Base-by-base conservation (phyloP, 768 basidiomycete genomes). In the Boletus tylopilopsis region DNA sequence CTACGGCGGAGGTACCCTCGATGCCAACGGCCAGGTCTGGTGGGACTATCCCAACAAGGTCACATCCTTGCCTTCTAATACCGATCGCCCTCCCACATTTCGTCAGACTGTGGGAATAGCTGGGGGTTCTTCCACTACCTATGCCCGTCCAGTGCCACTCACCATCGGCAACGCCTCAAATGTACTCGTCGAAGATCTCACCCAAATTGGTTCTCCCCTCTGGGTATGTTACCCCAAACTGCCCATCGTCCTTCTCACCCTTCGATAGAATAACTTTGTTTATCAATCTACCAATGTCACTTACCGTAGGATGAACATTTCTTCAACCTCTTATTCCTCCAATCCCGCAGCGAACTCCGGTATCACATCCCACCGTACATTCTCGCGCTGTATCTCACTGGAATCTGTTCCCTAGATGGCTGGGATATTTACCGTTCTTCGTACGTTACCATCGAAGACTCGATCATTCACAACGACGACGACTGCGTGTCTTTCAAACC, bases 401-500 rank as follows among this genome's bases (percentile, higher is more conserved):
- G n/a, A n/a, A 42, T 38, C 13, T 22, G 2, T 15, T 3, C 19
- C 11, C 8, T 50, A 66, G 76, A 77, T 45, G 76, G 73, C n/a
- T 76, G 75, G 74, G 75, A 78, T 51, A 75, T 75, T 50, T 77
- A 76, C 52, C 70, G 73, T 36, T 74, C 70, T 11, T 59, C 61
- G 3, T 45, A 55, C 25, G 62, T 66, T 37, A 68, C 59, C 12
- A 70, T 77, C 29, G 56, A 59, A 12, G 62, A 75, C 40, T 71
- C 70, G 6, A 65, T 59, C 33, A 64, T 76, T 38, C 58, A 71
- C 57, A 76, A 75, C 43, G 71, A 70, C 34, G 76, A 75, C 49
- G 75, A 74, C 32, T 71, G 71, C 40, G 66, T 71, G 30, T 66
- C 51, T 8, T 48, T 61, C 40, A 60, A 61, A 47, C 58, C 50